Base-by-base conservation (phyloP, 768 basidiomycete genomes). In the Naganishia kalamii region DNA sequence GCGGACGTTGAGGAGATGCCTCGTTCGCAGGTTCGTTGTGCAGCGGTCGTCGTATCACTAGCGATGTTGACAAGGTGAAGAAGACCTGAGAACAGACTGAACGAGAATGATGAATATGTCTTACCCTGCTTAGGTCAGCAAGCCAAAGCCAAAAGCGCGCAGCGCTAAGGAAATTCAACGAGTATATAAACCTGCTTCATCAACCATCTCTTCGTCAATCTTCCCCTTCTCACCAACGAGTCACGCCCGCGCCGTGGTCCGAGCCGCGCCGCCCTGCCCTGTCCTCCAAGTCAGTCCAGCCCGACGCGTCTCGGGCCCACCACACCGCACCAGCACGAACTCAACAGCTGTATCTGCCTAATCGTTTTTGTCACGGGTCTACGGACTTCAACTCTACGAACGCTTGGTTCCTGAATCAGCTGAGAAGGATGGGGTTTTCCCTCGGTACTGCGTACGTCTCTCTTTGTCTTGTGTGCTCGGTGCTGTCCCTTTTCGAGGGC, bases 321-420 rank as follows among this genome's bases (percentile, higher is more conserved):
- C 21, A 8, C 12, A n/a, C 23, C 23, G 12, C 0, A 23, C 33
- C 32, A 12, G 10, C 37, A 7, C 37, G 37, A 12, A 41, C 35
- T 44, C 19, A n/a, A 21, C 35, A 57, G 54, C 54, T 57, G 54
- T 57, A 57, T 57, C 32, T 57, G 54, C 54, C 54, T 57, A 57
- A 57, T 57, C 54, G 54, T 57, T 57, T 57, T 57, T 57, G 54
- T 5, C 43, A 23, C 54, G 54, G 40, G 54, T 57, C 37, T n/a
- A 57, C 21, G 21, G 54, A 40, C 54, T 49, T 37, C 21, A 57
- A 57, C 54, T 57, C 54, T 25, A 57, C 54, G 54, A 57, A 57
- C 54, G 54, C 54, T 57, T 57, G 54, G 54, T 57, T 57, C 54
- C 54, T 57, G 54, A 57, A 57, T 57, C 54, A 57, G 54, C 54